Base-by-base conservation (phyloP, 805 yeast genomes). In the Candida manassasensis region DNA sequence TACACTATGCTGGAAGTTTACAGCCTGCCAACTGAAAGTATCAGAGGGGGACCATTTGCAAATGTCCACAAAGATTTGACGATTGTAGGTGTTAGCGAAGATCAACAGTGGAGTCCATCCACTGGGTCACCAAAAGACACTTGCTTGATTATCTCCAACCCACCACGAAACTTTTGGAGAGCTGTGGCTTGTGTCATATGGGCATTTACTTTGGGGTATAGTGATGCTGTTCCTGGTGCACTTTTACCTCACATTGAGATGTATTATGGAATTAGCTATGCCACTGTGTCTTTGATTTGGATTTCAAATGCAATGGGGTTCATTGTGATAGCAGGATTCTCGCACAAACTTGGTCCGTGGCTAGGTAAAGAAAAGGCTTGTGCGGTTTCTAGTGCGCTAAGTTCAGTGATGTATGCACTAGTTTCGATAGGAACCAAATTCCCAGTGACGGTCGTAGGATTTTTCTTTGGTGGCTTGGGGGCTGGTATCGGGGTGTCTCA, bases 181-280 rank as follows among this genome's bases (percentile, higher is more conserved):
- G 37, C 52, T 21, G 25, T 42, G 9, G 42, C 49, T 7, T 35
- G 42, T 14, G 38, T 50, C 4, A 12, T 42, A 2, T 54, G 59
- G 59, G 16, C 37, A 4, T 43, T 50, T 21, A 27, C 45, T 9
- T 36, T 44, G 11, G 61, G 59, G 1, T 47, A 48, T 35, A 37
- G 48, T 15, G 61, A 56, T 35, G 59, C 54, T 14, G 51, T 55
- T 2, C 59, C 59, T 0, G 59, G 61, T 30, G 59, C 53, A 3
- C 41, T 56, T 18, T 44, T 56, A 29, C 59, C 59, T 2, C 41
- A 43, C 29, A 53, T 56, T 7, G 58, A 55, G 27, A 40, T 31
- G 15, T 47, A 49, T 39, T 56, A 52, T 40, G 21, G 37, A 18
- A 51, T 55, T 32, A 36, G 35, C 30, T 56, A 56, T 34, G 41